Conservation (phyloP, 2,329 filamentous ascomycete genomes). For the Dactylellina sp. region DNA sequence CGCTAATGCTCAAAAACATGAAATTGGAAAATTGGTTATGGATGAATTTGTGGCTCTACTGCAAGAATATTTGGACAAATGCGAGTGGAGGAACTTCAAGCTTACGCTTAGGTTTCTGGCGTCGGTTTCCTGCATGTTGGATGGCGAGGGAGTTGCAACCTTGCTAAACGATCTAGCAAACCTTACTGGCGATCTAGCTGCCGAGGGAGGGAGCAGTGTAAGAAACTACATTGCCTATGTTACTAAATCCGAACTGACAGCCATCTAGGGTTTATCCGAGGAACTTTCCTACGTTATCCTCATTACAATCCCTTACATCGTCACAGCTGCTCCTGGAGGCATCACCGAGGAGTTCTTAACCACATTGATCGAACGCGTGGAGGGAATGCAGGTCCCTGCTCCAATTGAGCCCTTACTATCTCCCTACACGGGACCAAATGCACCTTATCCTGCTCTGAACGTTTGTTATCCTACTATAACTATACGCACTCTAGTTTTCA, state of each 20-base stretch:
- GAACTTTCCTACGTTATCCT: conserved; percentile 78
- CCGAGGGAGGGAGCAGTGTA: conserved; percentile 68
- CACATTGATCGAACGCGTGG: conserved; percentile 38
- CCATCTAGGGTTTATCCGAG: conserved; percentile 42
- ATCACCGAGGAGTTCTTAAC: conserved; percentile 67
- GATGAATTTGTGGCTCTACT: conserved; percentile 73
- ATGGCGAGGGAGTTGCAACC: conserved; percentile 85
- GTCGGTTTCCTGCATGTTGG: conserved; percentile 82
- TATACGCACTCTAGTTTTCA: conserved; percentile 58
- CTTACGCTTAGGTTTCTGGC: conserved; percentile 87
- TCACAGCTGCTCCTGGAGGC: conserved; percentile 77
- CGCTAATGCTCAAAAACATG: conserved; percentile 80
- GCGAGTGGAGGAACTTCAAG: conserved; percentile 92
- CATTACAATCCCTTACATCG: conserved; percentile 89
- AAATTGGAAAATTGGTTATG: conserved; percentile 69
- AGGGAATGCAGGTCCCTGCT: conserved; percentile 76
- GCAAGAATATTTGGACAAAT: conserved; percentile 76
- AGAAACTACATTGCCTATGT: not conserved
- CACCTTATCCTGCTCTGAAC: conserved; percentile 66
- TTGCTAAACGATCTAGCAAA: conserved; percentile 87
- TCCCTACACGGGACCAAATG: conserved; percentile 72
- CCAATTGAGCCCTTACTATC: conserved; percentile 86
- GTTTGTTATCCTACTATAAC: too few species aligned
- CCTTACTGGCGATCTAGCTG: conserved; percentile 73
- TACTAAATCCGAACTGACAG: conserved; percentile 5